Evolutionary conservation across 768 basidiomycete species (phyloP), one percentile per base, ranked within the genome.

Genomic region (Russula dissimulans): DNA sequence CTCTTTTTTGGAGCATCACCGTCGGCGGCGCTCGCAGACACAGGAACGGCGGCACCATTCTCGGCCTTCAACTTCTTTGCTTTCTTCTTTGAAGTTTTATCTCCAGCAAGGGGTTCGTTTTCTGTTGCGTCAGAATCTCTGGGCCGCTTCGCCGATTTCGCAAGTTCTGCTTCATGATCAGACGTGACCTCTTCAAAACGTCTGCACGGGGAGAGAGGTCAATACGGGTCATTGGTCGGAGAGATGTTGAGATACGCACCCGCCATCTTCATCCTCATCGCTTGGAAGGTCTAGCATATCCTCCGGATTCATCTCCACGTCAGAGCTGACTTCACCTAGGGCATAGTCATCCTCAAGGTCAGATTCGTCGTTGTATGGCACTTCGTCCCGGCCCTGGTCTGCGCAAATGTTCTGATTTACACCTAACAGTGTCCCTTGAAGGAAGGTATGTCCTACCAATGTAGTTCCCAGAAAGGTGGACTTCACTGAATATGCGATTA

Each of bases 401-500:
- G 59, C 31, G 39, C 29, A 42, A 36, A 32, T 36, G 54, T 54
- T 48, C 18, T 46, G 50, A 51, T 62, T 22, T 22, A 54, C 32
- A 29, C 31, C 38, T 17, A 57, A 34, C 15, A 17, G 3, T 36
- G 26, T 42, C 49, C 22, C 45, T 38, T 17, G 14, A 22, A 57
- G 39, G 55, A 53, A 54, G 48, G 69, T 77, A 47, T 39, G 29
- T 26, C 60, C 17, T 72, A 87, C 88, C 82, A 70, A 94, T 81
- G 72, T 91, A 93, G 73, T 93, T 91, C 56, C 92, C 91, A 63
- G 85, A 84, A 62, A 94, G 73, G 73, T 91, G 83, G 51, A 93
- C 78, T 51, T 85, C 75, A 71, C 87, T 90, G 57, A 3, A 51
- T 36, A 60, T 22, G 44, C 4, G 34, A 15, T 18, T 18, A 45